Conservation (phyloP, 306 rosid genomes). For the Trifolium repens region DNA sequence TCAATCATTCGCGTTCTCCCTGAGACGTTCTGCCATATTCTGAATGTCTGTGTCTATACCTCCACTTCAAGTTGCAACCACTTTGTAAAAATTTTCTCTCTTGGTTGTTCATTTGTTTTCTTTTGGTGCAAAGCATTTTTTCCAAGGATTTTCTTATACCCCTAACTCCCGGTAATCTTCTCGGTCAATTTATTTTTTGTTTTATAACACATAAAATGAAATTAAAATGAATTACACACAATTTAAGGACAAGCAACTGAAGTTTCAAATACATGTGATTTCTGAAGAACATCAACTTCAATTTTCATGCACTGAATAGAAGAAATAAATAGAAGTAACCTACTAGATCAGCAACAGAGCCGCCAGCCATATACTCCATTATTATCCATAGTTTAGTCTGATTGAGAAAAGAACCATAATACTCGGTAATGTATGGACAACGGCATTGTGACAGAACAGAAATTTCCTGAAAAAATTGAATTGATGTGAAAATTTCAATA, state of each 20-base stretch:
- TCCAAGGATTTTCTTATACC: neutral
- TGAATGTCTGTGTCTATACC: no score
- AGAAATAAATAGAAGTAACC: constrained; percentile 62
- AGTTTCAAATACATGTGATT: neutral
- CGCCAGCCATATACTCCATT: constrained; percentile 99
- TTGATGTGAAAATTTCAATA: constrained; percentile 45
- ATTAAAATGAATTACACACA: neutral
- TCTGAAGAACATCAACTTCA: constrained; percentile 30
- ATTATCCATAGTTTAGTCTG: constrained; percentile 98
- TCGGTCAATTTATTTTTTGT: neutral
- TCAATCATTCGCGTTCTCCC: no score
- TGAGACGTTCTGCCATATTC: no score
- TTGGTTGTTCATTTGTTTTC: neutral
- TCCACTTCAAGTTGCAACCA: no score
- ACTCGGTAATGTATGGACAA: constrained; percentile 91
- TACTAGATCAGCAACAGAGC: constrained; percentile 99
- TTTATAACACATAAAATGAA: neutral
- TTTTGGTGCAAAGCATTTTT: neutral
- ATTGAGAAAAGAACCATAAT: constrained; percentile 92
- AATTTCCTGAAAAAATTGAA: constrained; percentile 85
- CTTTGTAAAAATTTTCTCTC: neutral
- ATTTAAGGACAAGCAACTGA: constrained; percentile 7
- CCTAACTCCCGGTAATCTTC: constrained; percentile 11
- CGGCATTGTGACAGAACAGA: constrained; percentile 98
- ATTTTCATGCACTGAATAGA: constrained; percentile 41